phyloP scores from a whole-genome alignment of 148 eudicot species.

The Polygonum aviculare region DNA sequence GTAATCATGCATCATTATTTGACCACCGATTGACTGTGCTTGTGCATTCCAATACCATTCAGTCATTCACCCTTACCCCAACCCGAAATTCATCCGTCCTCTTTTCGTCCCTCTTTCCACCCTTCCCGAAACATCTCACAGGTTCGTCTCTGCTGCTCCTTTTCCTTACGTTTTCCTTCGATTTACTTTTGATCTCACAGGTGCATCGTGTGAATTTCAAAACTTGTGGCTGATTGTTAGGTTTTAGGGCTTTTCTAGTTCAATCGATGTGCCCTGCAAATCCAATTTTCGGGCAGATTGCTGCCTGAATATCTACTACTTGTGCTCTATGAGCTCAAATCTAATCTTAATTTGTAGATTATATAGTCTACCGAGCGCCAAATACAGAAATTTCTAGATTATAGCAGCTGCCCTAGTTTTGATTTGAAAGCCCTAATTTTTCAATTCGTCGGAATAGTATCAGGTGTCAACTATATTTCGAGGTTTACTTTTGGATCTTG shows the following conservation, averaged over 20 bases:
- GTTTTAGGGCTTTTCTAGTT: constrained; percentile 5
- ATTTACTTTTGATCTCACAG: not conserved
- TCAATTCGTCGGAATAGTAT: not conserved
- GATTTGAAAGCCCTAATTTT: not conserved
- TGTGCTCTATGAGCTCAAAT: not conserved
- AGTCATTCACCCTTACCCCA: not conserved
- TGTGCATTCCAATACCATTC: not conserved
- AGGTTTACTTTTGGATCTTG: not conserved
- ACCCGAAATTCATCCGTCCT: not conserved
- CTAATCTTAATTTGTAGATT: not conserved
- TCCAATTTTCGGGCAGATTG: not conserved
- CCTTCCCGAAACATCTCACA: constrained; percentile 1
- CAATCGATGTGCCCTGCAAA: not conserved
- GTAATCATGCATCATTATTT: no score
- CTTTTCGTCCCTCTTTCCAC: not conserved
- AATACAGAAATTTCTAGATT: not conserved
- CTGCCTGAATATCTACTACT: not conserved
- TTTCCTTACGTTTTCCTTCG: not conserved
- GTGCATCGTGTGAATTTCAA: not conserved
- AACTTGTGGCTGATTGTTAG: not conserved
- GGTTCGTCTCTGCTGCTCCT: constrained; percentile 1
- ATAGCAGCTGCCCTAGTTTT: not conserved
- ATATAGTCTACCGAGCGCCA: not conserved
- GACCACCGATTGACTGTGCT: no score
- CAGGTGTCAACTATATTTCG: not conserved